A percentile compares a stretch with the other conserved stretches of the same genome.
Conservation (phyloP, 2,329 filamentous ascomycete species). For the Fusarium foetens region DNA sequence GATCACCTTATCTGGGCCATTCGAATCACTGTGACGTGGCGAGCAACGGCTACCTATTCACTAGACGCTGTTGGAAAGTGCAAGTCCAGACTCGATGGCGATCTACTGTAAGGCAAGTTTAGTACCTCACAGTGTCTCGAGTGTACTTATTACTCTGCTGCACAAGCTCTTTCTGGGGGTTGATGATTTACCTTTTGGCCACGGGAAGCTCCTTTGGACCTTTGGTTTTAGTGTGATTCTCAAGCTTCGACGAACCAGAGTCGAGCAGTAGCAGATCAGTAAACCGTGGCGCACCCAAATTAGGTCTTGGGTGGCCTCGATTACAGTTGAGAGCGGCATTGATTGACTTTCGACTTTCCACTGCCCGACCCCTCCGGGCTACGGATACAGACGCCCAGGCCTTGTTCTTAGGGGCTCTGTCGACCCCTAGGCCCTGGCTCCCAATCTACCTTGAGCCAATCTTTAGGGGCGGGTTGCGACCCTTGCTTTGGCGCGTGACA, state of each 20-base stretch:
- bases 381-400: slow-evolving; percentile 21
- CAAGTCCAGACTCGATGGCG: slow-evolving; percentile 15
- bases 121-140: slow-evolving; percentile 15
- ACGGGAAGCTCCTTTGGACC: slow-evolving; percentile 37
- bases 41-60: slow-evolving; percentile 2
- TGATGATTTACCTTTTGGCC: slow-evolving; percentile 17
- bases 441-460: slow-evolving; percentile 22
- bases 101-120: not conserved
- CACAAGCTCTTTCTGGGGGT: not conserved
- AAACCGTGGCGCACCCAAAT: slow-evolving; percentile 29
- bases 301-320: slow-evolving; percentile 41
- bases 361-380: slow-evolving; percentile 3
- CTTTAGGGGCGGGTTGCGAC: slow-evolving; percentile 17
- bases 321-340: slow-evolving; percentile 36
- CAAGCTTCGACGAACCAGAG: slow-evolving; percentile 29
- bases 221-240: slow-evolving; percentile 22
- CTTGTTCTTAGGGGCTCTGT: slow-evolving; percentile 3
- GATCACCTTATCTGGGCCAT: slow-evolving; percentile 18
- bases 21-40: slow-evolving; percentile 39
- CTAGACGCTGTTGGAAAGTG: slow-evolving; percentile 14
- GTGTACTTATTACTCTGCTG: not conserved
- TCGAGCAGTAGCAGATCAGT: slow-evolving; percentile 36
- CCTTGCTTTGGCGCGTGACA: slow-evolving; percentile 44
- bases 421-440: slow-evolving; percentile 13
- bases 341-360: slow-evolving; percentile 14